Percentiles rank a stretch among this genome's conserved stretches.
Evolutionary conservation across 805 yeast species (phyloP).

Genomic region (Suhomyces prunicola): DNA sequence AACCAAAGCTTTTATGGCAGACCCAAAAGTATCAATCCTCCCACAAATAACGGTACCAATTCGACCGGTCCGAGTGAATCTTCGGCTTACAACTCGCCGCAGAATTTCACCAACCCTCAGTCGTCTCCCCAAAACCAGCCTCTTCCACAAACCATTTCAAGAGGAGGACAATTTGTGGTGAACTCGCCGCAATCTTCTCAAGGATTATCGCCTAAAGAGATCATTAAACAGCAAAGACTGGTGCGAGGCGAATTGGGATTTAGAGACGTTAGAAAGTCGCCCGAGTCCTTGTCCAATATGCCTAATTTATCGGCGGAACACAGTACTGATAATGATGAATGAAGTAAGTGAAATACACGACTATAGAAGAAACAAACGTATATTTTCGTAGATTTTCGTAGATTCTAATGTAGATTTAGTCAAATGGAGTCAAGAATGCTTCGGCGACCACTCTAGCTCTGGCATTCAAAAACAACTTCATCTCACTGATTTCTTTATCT

Average conservation of each 20-base stretch:
- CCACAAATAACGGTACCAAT: not conserved
- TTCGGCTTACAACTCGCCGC: slow-evolving; percentile 21
- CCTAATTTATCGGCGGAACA: not conserved
- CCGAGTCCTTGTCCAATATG: not conserved
- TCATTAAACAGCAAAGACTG: slow-evolving; percentile 15
- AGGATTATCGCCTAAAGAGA: slow-evolving; percentile 30
- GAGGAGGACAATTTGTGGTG: slow-evolving; percentile 16
- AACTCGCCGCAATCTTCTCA: slow-evolving; percentile 28
- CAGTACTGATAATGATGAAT: not conserved
- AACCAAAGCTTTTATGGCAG: slow-evolving; percentile 1
- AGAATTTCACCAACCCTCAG: slow-evolving; percentile 8
- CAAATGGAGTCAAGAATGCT: slow-evolving; percentile 88
- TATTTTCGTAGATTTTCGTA: not conserved
- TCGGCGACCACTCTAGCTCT: slow-evolving; percentile 98
- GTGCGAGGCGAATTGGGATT: not conserved
- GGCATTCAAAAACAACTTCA: slow-evolving; percentile 94
- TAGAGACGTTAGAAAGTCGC: not conserved
- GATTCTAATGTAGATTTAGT: slow-evolving; percentile 32
- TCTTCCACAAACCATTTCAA: slow-evolving; percentile 9
- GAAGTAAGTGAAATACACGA: not conserved
- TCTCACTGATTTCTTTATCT: slow-evolving; percentile 96
- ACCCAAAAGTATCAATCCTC: slow-evolving; percentile 2
- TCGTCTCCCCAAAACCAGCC: not conserved
- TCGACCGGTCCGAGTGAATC: slow-evolving; percentile 2
- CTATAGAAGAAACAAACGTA: not conserved